Conservation (phyloP, 768 basidiomycete species). For the Suillus decipiens region DNA sequence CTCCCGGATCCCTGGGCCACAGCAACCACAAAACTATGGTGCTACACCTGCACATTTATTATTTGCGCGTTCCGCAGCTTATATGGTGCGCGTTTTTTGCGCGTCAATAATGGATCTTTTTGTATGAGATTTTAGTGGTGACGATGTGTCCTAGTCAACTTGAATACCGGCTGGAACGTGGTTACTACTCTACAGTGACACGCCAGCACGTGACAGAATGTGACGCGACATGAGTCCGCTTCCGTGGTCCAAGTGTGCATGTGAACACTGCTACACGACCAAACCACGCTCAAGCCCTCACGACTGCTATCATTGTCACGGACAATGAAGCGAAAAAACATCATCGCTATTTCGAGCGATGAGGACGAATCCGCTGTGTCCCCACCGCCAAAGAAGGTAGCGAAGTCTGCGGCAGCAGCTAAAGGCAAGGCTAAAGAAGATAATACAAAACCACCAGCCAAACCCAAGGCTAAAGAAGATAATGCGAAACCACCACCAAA, state of each 20-base stretch:
- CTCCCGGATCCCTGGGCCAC: too few species aligned
- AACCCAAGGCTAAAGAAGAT: conserved; percentile 22
- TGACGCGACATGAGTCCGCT: conserved; percentile 3
- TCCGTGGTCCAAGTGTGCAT: background rate
- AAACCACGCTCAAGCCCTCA: background rate
- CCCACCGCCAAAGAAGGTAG: conserved; percentile 42
- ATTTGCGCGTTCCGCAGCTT: too few species aligned
- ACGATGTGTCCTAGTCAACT: too few species aligned
- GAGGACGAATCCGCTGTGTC: conserved; percentile 35
- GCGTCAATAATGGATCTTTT: too few species aligned
- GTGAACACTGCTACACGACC: background rate
- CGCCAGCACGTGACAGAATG: background rate
- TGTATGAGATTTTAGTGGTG: too few species aligned
- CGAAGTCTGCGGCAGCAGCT: conserved; percentile 13
- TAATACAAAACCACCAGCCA: conserved; percentile 4
- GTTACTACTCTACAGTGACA: background rate
- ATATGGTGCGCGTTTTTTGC: too few species aligned
- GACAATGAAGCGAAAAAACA: conserved; percentile 35
- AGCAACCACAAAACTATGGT: too few species aligned
- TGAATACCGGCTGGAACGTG: too few species aligned
- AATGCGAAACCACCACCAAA: conserved; percentile 9
- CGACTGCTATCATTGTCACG: background rate
- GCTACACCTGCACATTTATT: too few species aligned
- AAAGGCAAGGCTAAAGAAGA: conserved; percentile 19
- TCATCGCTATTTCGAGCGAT: conserved; percentile 35